A percentile compares a stretch with the other conserved stretches of the same genome.
These are phyloP conservation scores for Globisporangium nunn DNA, from an alignment of 352 stramenopile genomes.

Conservation along the genomic window DNA sequence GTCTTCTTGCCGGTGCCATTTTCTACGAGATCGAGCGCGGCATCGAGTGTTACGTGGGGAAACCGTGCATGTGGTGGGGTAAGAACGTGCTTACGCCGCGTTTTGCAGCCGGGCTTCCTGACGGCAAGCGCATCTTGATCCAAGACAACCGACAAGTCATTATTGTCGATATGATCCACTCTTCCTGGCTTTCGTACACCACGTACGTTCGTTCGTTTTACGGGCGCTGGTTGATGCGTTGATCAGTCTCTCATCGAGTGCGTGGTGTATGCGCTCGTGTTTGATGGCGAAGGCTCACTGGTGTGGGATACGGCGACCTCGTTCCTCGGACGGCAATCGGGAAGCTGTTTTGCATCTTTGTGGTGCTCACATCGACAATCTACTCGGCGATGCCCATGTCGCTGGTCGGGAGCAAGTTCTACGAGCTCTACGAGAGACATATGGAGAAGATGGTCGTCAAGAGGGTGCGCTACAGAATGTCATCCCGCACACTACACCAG, in stretches of 20 bases:
- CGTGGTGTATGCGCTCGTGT: no score
- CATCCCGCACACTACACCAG: no score
- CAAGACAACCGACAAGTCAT: slow-evolving; percentile 26
- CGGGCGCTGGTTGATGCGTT: no score
- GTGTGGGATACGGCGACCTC: slow-evolving; percentile 45
- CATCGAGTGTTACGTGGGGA: slow-evolving; percentile 27
- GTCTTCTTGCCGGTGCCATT: slow-evolving; percentile 26
- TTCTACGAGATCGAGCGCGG: slow-evolving; percentile 48
- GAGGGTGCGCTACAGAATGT: no score
- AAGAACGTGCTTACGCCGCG: slow-evolving; percentile 32
- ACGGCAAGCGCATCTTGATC: slow-evolving; percentile 29
- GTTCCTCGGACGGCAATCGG: slow-evolving; percentile 32
- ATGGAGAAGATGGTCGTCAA: no score
- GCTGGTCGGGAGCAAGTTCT: slow-evolving; percentile 49
- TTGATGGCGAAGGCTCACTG: no score
- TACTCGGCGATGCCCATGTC: slow-evolving; percentile 62
- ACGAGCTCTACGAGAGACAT: slow-evolving; percentile 51
- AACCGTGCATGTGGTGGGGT: slow-evolving; percentile 27
- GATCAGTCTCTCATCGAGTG: no score
- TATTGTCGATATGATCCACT: slow-evolving; percentile 38
- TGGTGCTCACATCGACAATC: slow-evolving; percentile 42
- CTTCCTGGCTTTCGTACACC: slow-evolving; percentile 40
- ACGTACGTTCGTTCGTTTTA: no score
- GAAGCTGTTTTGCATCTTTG: slow-evolving; percentile 34
- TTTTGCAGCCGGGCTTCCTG: slow-evolving; percentile 17